Conservation (phyloP, 2,329 filamentous ascomycete genomes). For the Basipetospora chlamydospora region DNA sequence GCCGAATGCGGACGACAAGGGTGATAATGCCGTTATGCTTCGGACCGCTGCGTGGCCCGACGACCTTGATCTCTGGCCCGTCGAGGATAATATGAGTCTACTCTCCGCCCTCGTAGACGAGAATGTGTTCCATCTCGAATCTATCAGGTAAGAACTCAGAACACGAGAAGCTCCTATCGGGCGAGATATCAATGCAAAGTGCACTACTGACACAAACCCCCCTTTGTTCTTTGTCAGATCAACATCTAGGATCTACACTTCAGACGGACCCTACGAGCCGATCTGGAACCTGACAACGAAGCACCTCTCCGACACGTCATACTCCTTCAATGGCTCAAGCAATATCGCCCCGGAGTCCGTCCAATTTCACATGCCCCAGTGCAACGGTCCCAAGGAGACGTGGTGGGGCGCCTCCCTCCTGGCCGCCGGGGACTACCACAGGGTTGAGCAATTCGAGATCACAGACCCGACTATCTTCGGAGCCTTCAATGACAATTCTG, state of each 20-base stretch:
- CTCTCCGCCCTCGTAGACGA: background rate
- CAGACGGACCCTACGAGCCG: background rate
- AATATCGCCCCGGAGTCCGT: background rate
- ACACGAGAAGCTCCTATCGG: too few species aligned
- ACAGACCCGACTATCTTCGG: background rate
- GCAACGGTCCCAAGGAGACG: background rate
- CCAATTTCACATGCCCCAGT: background rate
- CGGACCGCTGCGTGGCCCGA: background rate
- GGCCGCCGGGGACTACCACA: background rate
- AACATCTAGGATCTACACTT: too few species aligned
- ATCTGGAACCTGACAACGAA: background rate
- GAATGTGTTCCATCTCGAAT: background rate
- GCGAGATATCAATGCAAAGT: too few species aligned
- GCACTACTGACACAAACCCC: too few species aligned
- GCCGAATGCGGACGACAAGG: background rate
- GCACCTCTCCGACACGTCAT: background rate
- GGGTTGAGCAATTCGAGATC: background rate
- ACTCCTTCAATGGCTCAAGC: background rate
- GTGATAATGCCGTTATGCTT: background rate
- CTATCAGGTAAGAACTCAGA: background rate
- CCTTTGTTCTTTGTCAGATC: too few species aligned
- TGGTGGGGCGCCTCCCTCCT: background rate
- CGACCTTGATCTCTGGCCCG: background rate
- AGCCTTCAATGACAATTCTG: background rate
- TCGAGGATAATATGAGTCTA: background rate